Evolutionary conservation across 2,329 filamentous ascomycete genomes (phyloP), one percentile per base, ranked within the genome.

Genomic region (Aspergillus fumigatiaffinis): DNA sequence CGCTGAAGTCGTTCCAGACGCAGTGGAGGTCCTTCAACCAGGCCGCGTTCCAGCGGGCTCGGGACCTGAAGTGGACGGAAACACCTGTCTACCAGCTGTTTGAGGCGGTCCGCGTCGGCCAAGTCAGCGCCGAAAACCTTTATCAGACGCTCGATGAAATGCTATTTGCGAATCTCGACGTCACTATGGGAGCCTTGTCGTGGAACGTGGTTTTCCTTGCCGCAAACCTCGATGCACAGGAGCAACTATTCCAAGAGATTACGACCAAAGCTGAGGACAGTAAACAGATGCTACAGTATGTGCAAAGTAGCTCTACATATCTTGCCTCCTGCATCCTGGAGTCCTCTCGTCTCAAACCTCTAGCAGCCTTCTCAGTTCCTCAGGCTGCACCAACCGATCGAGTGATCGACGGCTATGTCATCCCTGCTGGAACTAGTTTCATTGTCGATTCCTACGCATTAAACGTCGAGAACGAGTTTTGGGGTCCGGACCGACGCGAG

Each of bases 161-260:
- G 50, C 69, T 79, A 1, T 80, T 73, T 55, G 76, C 76, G 1
- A 79, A 79, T 56, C 65, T 79, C 1, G 77, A 80, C 56, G 76
- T 79, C 9, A 77, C 75, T 8, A 48, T 48, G 6, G 38, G 35
- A 8, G 46, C 46, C 29, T 52, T n/a, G 50, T 17, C 25, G 10
- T n/a, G 25, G 26, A 17, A 35, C 17, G 5, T 52, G 9, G 28
- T 29, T 29, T 29, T 29, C 12, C 28, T 29, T 29, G 28, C 28
- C 9, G 9, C 28, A 10, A 3, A 29, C 12, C 1, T 29, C 2
- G 28, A 29, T 12, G 28, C 28, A 29, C 28, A 29, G 28, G 28
- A 29, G 28, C 28, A 3, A 29, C 4, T 29, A 9, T 29, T 29
- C 3, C 28, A 29, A 29, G 28, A 29, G 28, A 29, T 29, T 10